Base-by-base conservation (phyloP, 441 rosid genomes). In the Brassica hybrid region DNA sequence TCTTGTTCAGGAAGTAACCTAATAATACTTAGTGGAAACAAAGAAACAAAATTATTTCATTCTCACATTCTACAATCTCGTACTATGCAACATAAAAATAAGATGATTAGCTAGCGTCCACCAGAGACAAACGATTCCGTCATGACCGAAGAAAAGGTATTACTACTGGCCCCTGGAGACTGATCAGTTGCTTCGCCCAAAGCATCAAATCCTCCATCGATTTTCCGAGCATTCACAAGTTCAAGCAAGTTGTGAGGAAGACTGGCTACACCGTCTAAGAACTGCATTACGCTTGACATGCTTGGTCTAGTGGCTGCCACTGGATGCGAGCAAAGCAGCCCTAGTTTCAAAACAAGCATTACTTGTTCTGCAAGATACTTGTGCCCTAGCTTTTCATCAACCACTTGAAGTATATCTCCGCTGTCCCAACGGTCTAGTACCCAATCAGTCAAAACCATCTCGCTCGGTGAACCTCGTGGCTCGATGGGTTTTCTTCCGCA, bases 401-500 rank as follows among this genome's bases (percentile, higher is more conserved):
- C 67, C 6, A 73, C 71, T 3, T 57, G 45, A 1, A 84, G 50
- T 16, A 86, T 74, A 23, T 79, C 65, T 19, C 84, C 81, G 57
- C 56, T 69, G 0, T 67, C 70, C 85, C 83, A 74, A 11, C 73
- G 56, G 3, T 52, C 9, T 18, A 74, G 41, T 12, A 80, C 86
- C 85, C 82, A 76, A 18, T 84, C 86, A 14, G 61, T 75, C 61
- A 86, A 69, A 69, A 69, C 13, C n/a, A n/a, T 56, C 19, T 81
- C 74, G 19, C 71, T 82, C 2, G 66, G 32, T 5, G 57, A 7
- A n/a, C 12, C 70, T 60, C 52, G 63, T 25, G 43, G 59, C 48
- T 79, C 77, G 0, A 82, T 41, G 2, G 85, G 86, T 76, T 79
- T 82, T 65, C 86, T 67, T 12, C 85, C 86, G 5, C 85, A 80